A percentile compares a stretch with the other conserved stretches of the same genome.
Evolutionary conservation across 176 grass and related monocot species (phyloP).

Genomic region (Bothriochloa decipiens): DNA sequence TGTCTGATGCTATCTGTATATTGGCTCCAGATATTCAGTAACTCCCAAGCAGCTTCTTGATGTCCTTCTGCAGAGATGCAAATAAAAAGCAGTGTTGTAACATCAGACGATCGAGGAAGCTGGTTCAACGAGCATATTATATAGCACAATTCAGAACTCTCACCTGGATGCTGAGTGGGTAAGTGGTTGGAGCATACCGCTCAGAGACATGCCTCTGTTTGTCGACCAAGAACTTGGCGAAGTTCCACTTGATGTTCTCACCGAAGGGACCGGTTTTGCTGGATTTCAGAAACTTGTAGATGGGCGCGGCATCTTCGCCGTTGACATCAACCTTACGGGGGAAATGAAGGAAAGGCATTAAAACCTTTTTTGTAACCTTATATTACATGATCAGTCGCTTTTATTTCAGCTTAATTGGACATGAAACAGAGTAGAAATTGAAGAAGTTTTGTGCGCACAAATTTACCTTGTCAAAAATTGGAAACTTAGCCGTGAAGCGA

Average conservation of each 20-base stretch:
- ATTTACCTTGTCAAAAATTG: constrained; percentile 90
- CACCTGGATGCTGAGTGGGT: constrained; percentile 23
- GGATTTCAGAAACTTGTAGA: constrained; percentile 52
- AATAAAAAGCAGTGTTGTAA: not conserved
- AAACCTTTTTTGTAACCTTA: too few species aligned
- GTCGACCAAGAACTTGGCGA: constrained; percentile 36
- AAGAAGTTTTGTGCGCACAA: not conserved
- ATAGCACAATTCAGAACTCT: not conserved
- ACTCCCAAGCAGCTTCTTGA: constrained; percentile 16
- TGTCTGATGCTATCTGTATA: not conserved
- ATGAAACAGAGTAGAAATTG: not conserved
- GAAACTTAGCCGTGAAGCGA: constrained; percentile 84
- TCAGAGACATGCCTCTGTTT: constrained; percentile 16
- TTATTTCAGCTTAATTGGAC: not conserved
- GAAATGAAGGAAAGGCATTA: not conserved
- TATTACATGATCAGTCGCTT: not conserved
- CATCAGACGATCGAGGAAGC: not conserved
- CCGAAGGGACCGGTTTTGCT: not conserved
- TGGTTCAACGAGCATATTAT: not conserved
- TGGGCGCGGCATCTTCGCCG: constrained; percentile 66
- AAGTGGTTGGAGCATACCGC: constrained; percentile 27
- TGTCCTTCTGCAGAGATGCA: not conserved
- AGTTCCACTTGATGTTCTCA: constrained; percentile 29
- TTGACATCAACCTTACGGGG: constrained; percentile 75
- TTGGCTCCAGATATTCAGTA: not conserved